Base-by-base conservation (phyloP, 2,329 filamentous ascomycete species). In the Ophiocordyceps camponoti-rufipedis region DNA sequence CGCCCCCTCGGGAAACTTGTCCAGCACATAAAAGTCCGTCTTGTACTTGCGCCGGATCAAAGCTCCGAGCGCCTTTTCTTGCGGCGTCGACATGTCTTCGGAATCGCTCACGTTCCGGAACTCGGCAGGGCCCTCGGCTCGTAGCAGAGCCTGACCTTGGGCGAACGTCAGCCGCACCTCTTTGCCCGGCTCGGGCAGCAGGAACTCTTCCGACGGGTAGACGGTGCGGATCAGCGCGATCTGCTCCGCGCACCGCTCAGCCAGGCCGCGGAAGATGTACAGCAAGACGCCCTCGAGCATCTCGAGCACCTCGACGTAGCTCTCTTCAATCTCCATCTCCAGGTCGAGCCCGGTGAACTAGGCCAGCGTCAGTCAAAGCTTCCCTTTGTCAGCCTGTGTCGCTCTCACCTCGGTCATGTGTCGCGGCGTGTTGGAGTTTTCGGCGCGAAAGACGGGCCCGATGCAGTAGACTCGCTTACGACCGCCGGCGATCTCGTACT, bases 21-120 rank as follows among this genome's bases (percentile, higher is more conserved):
- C 89, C 50, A 98, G 75, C 19, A 93, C 81, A 68, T 94, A 96
- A 68, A 96, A 96, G 67, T 98, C 91, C 48, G 87, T 91, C 59
- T 82, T 76, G 72, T 82, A 94, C 67, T 94, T 95, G 55, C 85
- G 74, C 47, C 85, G 81, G 52, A 96, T 78, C 43, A 96, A 72
- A 28, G 78, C 80, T 47, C 91, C 91, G 9, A 96, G 79, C n/a
- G 82, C 84, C 66, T 88, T 88, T 62, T 91, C 85, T 58, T 89
- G 81, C 0, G 84, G 79, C 0, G 84, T 91, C 57, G 67, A 75
- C 69, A 89, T 79, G 56, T 91, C 85, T 58, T 89, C 84, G 50
- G 82, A 78, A 58, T 89, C 83, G 33, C 66, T 67, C 32, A 88
- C 78, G 54, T 87, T 75, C 52, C 63, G 63, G 62, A 66, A 80